phyloP scores from a whole-genome alignment of 2,329 filamentous ascomycete species.

The Simplicillium sp. region DNA sequence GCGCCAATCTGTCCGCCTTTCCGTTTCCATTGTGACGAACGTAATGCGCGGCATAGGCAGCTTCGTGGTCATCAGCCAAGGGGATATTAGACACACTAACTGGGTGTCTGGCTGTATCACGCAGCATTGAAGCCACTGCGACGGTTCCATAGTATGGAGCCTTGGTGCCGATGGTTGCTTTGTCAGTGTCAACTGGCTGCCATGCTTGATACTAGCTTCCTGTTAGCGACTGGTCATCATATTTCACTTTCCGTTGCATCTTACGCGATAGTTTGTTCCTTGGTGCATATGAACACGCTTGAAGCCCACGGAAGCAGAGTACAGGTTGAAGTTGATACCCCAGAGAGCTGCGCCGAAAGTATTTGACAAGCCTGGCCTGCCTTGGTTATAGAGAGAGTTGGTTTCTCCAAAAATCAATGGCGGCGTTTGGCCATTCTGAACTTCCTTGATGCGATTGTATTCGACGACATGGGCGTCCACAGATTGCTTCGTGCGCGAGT shows the following conservation, averaged over 20 bases:
- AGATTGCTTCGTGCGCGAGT: slow-evolving; percentile 39
- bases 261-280: slow-evolving; percentile 48
- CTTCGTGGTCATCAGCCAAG: slow-evolving; percentile 26
- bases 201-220: slow-evolving; percentile 39
- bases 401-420: slow-evolving; percentile 51
- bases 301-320: slow-evolving; percentile 45
- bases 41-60: slow-evolving; percentile 37
- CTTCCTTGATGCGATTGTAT: slow-evolving; percentile 28
- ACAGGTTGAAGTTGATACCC: slow-evolving; percentile 53
- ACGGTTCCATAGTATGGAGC: slow-evolving; percentile 56
- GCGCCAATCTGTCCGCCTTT: slow-evolving; percentile 22
- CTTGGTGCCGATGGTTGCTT: slow-evolving; percentile 46
- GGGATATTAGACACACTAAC: slow-evolving; percentile 39
- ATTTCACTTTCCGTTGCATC: background rate
- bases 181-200: slow-evolving; percentile 46
- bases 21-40: slow-evolving; percentile 28
- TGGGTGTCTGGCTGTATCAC: slow-evolving; percentile 22
- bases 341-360: slow-evolving; percentile 59
- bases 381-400: slow-evolving; percentile 55
- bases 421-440: slow-evolving; percentile 13
- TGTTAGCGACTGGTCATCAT: background rate
- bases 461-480: slow-evolving; percentile 38
- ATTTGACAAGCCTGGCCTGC: slow-evolving; percentile 51
- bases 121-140: slow-evolving; percentile 33
- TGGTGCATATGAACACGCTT: slow-evolving; percentile 53